phyloP scores from a whole-genome alignment of 1,139 yeast species.

The Taphrina communis region DNA sequence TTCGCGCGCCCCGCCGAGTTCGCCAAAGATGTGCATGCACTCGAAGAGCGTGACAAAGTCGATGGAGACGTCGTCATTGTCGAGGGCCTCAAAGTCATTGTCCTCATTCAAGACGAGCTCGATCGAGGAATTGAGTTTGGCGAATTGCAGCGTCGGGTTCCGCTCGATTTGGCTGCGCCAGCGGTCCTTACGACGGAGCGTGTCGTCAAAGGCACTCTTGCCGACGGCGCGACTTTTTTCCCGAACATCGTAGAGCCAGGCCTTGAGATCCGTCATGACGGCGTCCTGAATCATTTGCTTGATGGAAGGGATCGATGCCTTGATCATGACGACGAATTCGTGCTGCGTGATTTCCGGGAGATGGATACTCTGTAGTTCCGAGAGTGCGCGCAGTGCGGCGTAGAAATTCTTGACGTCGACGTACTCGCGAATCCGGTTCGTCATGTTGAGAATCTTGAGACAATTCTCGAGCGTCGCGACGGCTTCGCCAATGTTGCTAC shows the following conservation, averaged over 20 bases:
- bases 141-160: constrained; percentile 60
- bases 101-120: constrained; percentile 67
- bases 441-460: constrained; percentile 80
- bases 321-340: constrained; percentile 66
- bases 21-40: constrained; percentile 78
- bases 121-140: constrained; percentile 82
- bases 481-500: constrained; percentile 52
- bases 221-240: constrained; percentile 69
- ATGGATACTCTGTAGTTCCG: constrained; percentile 72
- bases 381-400: constrained; percentile 75
- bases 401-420: constrained; percentile 77
- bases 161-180: constrained; percentile 60
- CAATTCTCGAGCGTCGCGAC: constrained; percentile 59
- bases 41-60: constrained; percentile 77
- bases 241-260: constrained; percentile 69
- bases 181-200: constrained; percentile 60
- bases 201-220: constrained; percentile 61
- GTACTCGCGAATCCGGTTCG: constrained; percentile 83
- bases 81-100: constrained; percentile 55
- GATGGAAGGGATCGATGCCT: constrained; percentile 77
- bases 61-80: constrained; percentile 58
- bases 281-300: constrained; percentile 78
- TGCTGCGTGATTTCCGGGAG: constrained; percentile 72
- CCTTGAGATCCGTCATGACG: constrained; percentile 72
- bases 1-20: constrained; percentile 67